Conservation (phyloP, 495 filamentous ascomycete genomes). For the Lophium mytilinum region DNA sequence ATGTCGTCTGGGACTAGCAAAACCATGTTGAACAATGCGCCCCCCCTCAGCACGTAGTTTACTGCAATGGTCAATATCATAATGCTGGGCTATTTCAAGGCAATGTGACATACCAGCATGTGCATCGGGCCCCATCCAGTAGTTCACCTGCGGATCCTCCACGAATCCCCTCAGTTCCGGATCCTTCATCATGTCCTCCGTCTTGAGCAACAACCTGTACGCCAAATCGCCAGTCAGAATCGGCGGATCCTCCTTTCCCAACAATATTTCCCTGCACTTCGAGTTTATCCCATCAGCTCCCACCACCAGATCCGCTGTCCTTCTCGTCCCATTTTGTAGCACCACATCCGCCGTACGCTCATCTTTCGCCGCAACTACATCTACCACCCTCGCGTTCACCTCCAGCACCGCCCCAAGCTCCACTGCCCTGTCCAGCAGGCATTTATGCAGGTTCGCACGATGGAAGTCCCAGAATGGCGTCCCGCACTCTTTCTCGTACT, state of each 20-base stretch:
- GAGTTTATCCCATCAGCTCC: conserved; percentile 35
- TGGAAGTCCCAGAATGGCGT: conserved; percentile 23
- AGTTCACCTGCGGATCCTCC: conserved; percentile 52
- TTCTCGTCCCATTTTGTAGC: conserved; percentile 21
- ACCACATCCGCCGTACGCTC: conserved; percentile 6
- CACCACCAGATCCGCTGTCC: conserved; percentile 30
- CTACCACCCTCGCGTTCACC: conserved; percentile 19
- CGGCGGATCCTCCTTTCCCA: conserved; percentile 24
- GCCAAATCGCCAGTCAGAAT: conserved; percentile 59
- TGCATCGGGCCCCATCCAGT: conserved; percentile 61
- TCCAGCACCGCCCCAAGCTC: conserved; percentile 21
- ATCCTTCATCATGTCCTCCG: conserved; percentile 46
- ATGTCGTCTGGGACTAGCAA: conserved; percentile 63
- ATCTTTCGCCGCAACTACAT: conserved; percentile 5
- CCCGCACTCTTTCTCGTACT: conserved; percentile 7
- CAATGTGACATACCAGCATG: conserved; percentile 41
- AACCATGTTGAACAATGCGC: conserved; percentile 61
- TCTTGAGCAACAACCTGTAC: conserved; percentile 51
- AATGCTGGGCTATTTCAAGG: neutral
- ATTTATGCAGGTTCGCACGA: conserved; percentile 12
- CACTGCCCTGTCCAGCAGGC: conserved; percentile 9
- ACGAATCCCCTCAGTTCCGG: conserved; percentile 42
- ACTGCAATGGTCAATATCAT: conserved; percentile 23
- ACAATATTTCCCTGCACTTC: conserved; percentile 26
- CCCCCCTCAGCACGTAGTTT: conserved; percentile 54